Conservation (phyloP, 169 alveolate species). For the Eimeria sp. region DNA sequence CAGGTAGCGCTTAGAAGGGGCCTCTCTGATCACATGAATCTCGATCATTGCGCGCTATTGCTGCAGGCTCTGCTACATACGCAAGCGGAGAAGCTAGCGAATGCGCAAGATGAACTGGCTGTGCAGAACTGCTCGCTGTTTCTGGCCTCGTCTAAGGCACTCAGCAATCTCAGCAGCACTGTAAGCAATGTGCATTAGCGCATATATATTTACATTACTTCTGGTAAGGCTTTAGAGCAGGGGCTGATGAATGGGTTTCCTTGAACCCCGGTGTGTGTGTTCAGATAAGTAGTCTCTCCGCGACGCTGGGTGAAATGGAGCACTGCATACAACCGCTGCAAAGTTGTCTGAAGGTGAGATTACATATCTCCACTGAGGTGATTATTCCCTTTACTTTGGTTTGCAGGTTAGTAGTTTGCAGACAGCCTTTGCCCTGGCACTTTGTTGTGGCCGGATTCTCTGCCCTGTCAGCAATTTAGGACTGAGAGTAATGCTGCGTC, state of each 20-base stretch:
- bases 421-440: background rate
- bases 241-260: background rate
- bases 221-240: background rate
- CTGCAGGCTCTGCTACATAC: conserved; percentile 47
- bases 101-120: conserved; percentile 47
- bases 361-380: background rate
- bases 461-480: conserved; percentile 48
- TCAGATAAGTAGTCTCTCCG: conserved; percentile 10
- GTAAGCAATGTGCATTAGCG: background rate
- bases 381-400: background rate
- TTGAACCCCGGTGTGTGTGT: background rate
- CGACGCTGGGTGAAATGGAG: conserved; percentile 40
- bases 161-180: conserved; percentile 46
- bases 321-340: conserved; percentile 62
- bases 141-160: conserved; percentile 62
- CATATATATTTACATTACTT: background rate
- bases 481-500: conserved; percentile 55
- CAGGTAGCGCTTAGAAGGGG: background rate
- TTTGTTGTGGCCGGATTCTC: background rate
- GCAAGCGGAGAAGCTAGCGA: conserved; percentile 29
- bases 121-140: conserved; percentile 63
- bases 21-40: background rate
- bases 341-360: conserved; percentile 51
- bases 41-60: background rate
- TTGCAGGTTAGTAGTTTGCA: background rate